These are phyloP conservation scores for Gremmenia infestans DNA, from an alignment of 2,329 filamentous ascomycete species.

Conservation along the genomic window DNA sequence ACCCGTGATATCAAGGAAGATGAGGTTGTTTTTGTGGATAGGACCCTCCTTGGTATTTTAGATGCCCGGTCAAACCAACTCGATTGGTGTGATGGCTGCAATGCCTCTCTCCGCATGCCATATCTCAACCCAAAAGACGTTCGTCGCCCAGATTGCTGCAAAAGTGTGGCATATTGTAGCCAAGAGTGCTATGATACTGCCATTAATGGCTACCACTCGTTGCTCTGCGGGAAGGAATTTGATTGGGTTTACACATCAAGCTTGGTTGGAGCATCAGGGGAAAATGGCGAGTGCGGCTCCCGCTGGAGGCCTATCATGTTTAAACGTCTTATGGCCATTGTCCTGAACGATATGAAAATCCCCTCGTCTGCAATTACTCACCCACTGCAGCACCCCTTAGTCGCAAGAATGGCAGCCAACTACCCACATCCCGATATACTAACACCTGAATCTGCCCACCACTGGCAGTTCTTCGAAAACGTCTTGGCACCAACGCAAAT, in stretches of 20 bases:
- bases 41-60: slow-evolving; percentile 12
- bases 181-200: slow-evolving; percentile 17
- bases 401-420: slow-evolving; percentile 24
- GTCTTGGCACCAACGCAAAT: slow-evolving; percentile 19
- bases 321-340: slow-evolving; percentile 17
- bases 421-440: slow-evolving; percentile 12
- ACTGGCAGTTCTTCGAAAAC: slow-evolving; percentile 25
- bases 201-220: slow-evolving; percentile 19
- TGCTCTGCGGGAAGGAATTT: slow-evolving; percentile 23
- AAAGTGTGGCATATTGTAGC: slow-evolving; percentile 22
- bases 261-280: background rate
- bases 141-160: slow-evolving; percentile 17
- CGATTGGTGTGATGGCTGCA: slow-evolving; percentile 25
- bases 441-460: background rate
- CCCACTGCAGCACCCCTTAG: slow-evolving; percentile 21
- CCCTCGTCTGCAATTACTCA: background rate
- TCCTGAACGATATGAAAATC: slow-evolving; percentile 14
- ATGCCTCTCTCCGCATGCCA: slow-evolving; percentile 13
- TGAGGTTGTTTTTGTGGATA: slow-evolving; percentile 24
- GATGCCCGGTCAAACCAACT: slow-evolving; percentile 11
- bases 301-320: slow-evolving; percentile 21
- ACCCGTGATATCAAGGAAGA: slow-evolving; percentile 19
- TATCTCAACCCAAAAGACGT: slow-evolving; percentile 6
- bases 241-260: slow-evolving; percentile 19
- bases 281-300: background rate